phyloP scores from a whole-genome alignment of 1,284 basidiomycete species.

The Tilletia walkeri region DNA sequence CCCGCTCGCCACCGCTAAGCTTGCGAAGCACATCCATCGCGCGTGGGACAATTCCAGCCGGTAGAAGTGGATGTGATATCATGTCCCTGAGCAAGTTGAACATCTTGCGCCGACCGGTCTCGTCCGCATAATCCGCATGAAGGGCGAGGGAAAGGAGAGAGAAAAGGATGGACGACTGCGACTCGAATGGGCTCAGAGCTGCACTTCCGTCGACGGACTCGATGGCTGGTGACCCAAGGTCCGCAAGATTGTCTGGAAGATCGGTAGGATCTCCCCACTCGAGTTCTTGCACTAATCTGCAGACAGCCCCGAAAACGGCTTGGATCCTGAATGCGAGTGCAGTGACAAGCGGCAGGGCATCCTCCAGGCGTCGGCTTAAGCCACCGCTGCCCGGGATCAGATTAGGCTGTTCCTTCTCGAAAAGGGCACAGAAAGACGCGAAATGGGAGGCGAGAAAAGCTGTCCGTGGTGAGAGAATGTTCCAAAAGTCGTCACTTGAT shows the following conservation, averaged over 20 bases:
- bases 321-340: slow-evolving; percentile 83
- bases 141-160: slow-evolving; percentile 79
- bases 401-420: slow-evolving; percentile 8
- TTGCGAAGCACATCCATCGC: slow-evolving; percentile 84
- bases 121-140: slow-evolving; percentile 86
- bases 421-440: slow-evolving; percentile 68
- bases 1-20: slow-evolving; percentile 79
- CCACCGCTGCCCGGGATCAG: not conserved
- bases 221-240: slow-evolving; percentile 1
- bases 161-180: slow-evolving; percentile 66
- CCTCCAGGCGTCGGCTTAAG: slow-evolving; percentile 66
- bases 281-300: slow-evolving; percentile 2
- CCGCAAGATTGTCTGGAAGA: not conserved
- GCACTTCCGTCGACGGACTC: slow-evolving; percentile 8
- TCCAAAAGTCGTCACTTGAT: slow-evolving; percentile 72
- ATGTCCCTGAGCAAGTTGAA: slow-evolving; percentile 61
- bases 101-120: slow-evolving; percentile 89
- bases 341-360: slow-evolving; percentile 80
- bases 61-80: slow-evolving; percentile 67
- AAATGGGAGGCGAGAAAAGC: slow-evolving; percentile 82
- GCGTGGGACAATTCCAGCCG: slow-evolving; percentile 72
- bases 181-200: not conserved
- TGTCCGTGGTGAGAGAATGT: slow-evolving; percentile 72
- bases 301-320: slow-evolving; percentile 22
- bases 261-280: slow-evolving; percentile 7